These are phyloP conservation scores for Nakazawaea siamensis DNA, from an alignment of 805 yeast genomes.

Conservation along the genomic window DNA sequence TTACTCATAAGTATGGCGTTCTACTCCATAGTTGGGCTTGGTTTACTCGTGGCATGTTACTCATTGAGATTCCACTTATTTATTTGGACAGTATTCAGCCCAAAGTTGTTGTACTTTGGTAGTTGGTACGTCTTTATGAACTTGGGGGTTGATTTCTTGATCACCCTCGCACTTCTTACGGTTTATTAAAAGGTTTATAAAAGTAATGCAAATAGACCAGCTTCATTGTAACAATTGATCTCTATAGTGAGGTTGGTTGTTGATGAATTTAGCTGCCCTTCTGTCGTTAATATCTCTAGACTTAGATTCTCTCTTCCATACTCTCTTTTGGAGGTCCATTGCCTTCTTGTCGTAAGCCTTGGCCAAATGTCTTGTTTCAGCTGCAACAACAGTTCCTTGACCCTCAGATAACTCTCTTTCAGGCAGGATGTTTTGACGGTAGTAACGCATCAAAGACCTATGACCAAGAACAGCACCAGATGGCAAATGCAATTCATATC, in stretches of 20 bases:
- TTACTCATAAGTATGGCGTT: conserved; percentile 36
- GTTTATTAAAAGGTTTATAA: neutral
- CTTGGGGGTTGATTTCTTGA: conserved; percentile 28
- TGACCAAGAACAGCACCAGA: conserved; percentile 79
- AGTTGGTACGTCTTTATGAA: conserved; percentile 61
- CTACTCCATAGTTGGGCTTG: conserved; percentile 50
- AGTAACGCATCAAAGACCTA: conserved; percentile 62
- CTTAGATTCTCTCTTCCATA: conserved; percentile 50
- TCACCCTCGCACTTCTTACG: conserved; percentile 8
- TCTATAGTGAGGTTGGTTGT: conserved; percentile 79
- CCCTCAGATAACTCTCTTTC: conserved; percentile 52
- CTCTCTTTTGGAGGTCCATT: conserved; percentile 39
- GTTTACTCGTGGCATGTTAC: conserved; percentile 61
- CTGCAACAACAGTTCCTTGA: conserved; percentile 66
- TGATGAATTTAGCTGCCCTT: conserved; percentile 59
- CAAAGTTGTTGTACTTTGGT: conserved; percentile 73
- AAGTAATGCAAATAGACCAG: neutral
- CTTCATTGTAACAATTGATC: conserved; percentile 51
- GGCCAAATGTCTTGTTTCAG: conserved; percentile 57
- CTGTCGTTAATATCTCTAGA: conserved; percentile 41
- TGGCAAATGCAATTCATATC: conserved; percentile 65
- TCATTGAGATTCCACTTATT: conserved; percentile 77
- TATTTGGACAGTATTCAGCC: conserved; percentile 97
- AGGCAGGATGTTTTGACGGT: conserved; percentile 53
- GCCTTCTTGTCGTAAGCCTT: conserved; percentile 29